Evolutionary conservation across 2,329 filamentous ascomycete genomes (phyloP).

Genomic region (Emmonsia crescens): DNA sequence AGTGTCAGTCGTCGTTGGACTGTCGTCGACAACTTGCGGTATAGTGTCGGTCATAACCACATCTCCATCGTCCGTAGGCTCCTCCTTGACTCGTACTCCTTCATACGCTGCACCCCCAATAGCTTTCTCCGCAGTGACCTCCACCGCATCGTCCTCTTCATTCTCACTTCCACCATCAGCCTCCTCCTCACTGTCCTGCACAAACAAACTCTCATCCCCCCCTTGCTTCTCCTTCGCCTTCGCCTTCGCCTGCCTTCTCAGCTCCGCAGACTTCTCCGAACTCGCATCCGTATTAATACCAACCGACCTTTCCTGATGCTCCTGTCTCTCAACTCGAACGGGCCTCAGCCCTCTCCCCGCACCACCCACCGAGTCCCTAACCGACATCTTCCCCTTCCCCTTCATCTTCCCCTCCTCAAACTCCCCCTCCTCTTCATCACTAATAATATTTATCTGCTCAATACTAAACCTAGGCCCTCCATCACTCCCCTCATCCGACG

Average conservation of each 20-base stretch:
- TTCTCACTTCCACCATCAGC: conserved; percentile 9
- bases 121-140: conserved; percentile 33
- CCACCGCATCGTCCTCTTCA: conserved; percentile 21
- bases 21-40: conserved; percentile 19
- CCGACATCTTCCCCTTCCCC: conserved; percentile 25
- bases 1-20: not conserved
- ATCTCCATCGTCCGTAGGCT: conserved; percentile 43
- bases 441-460: conserved; percentile 47
- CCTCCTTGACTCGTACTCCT: conserved; percentile 39
- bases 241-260: conserved; percentile 27
- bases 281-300: conserved; percentile 46
- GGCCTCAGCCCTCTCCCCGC: conserved; percentile 33
- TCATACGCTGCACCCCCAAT: conserved; percentile 31
- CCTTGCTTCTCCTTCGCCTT: conserved; percentile 15
- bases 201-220: conserved; percentile 24
- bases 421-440: conserved; percentile 43
- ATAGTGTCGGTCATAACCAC: conserved; percentile 26
- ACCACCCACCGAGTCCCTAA: conserved; percentile 16
- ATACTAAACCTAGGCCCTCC: conserved; percentile 42
- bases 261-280: conserved; percentile 33
- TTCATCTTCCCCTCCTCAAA: conserved; percentile 21
- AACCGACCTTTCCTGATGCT: conserved; percentile 44
- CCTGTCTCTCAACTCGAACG: conserved; percentile 45
- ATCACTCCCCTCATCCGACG: conserved; percentile 41
- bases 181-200: conserved; percentile 23